Percentiles rank a stretch among this genome's conserved stretches.
These are phyloP conservation scores for Spiraea crenata DNA, from an alignment of 331 rosid species.

Conservation along the genomic window DNA sequence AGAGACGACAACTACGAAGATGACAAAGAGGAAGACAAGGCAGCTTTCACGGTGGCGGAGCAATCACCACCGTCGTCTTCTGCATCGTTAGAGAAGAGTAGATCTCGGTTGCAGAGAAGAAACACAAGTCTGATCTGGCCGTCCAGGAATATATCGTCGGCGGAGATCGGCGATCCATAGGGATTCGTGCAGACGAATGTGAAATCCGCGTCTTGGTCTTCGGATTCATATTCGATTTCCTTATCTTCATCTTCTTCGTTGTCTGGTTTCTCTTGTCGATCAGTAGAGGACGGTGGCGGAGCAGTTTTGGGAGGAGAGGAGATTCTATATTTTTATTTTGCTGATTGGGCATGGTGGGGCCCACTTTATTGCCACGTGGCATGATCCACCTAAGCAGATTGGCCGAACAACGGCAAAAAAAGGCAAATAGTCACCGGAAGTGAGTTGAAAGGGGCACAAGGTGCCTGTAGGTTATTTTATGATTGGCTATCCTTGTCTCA, in stretches of 20 bases:
- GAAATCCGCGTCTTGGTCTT: constrained; percentile 39
- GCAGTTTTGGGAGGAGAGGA: too few species aligned
- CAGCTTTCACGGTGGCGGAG: neutral
- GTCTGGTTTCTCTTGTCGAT: neutral
- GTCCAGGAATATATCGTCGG: constrained; percentile 63
- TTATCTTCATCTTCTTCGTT: neutral
- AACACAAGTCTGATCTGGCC: constrained; percentile 69
- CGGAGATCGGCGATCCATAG: constrained; percentile 53
- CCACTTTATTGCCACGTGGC: too few species aligned
- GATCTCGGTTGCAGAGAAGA: constrained; percentile 59
- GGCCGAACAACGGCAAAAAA: too few species aligned
- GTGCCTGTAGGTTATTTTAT: too few species aligned
- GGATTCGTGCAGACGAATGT: constrained; percentile 52
- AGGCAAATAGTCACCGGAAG: too few species aligned
- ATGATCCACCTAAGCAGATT: too few species aligned
- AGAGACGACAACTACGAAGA: neutral
- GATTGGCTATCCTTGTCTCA: too few species aligned
- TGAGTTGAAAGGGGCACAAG: too few species aligned
- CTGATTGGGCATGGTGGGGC: too few species aligned
- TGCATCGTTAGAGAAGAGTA: constrained; percentile 34
- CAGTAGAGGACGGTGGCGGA: too few species aligned
- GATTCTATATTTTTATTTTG: too few species aligned
- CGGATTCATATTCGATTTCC: neutral
- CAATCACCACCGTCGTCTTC: constrained; percentile 19
- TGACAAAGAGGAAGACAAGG: neutral